Conservation (phyloP, 2,329 filamentous ascomycete species). For the Fusarium torulosum region DNA sequence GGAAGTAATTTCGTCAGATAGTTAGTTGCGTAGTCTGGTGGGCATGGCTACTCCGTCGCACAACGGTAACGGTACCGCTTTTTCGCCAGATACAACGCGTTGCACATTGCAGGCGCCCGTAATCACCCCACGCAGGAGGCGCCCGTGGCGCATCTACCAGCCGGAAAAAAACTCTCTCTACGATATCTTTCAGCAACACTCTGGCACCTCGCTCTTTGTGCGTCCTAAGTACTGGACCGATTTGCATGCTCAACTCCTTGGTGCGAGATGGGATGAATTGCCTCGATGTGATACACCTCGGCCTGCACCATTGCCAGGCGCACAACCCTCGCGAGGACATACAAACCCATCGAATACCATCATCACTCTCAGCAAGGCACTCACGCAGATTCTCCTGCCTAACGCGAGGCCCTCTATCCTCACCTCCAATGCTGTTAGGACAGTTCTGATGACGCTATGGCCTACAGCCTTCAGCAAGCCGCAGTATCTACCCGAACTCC, state of each 20-base stretch:
- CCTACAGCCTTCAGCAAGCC: slow-evolving; percentile 51
- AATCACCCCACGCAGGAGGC: slow-evolving; percentile 43
- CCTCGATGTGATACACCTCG: slow-evolving; percentile 58
- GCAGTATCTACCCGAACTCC: slow-evolving; percentile 56
- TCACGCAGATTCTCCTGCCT: slow-evolving; percentile 59
- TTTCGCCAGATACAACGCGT: slow-evolving; percentile 42
- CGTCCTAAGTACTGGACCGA: slow-evolving; percentile 70
- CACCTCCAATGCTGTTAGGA: slow-evolving; percentile 58
- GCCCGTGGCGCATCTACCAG: slow-evolving; percentile 51
- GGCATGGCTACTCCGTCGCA: no score
- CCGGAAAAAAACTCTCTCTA: slow-evolving; percentile 64
- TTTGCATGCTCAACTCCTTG: slow-evolving; percentile 61
- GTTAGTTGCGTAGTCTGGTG: no score
- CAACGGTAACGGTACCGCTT: no score
- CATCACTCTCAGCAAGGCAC: slow-evolving; percentile 56
- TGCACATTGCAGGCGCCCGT: slow-evolving; percentile 45
- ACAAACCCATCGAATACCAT: slow-evolving; percentile 58
- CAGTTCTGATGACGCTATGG: slow-evolving; percentile 61
- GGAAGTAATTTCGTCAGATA: no score
- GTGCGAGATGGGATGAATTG: slow-evolving; percentile 59
- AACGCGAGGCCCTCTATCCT: slow-evolving; percentile 52
- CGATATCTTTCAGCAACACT: slow-evolving; percentile 64
- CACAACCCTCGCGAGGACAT: slow-evolving; percentile 54
- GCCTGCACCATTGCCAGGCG: slow-evolving; percentile 51
- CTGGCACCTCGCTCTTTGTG: slow-evolving; percentile 62